These are phyloP conservation scores for Pleurotus sapidus DNA, from an alignment of 768 basidiomycete genomes.

Conservation along the genomic window DNA sequence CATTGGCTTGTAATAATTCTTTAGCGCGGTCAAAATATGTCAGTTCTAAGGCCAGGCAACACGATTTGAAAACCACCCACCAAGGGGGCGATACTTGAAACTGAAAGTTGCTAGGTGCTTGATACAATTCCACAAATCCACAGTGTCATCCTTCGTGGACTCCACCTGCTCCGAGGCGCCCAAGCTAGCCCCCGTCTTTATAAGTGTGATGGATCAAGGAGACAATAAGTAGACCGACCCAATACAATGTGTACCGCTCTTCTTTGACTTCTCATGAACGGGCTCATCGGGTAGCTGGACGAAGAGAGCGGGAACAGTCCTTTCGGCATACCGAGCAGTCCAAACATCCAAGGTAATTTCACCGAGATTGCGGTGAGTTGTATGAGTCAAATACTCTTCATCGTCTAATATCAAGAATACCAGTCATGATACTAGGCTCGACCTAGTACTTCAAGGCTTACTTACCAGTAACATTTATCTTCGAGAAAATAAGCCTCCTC, in stretches of 20 bases:
- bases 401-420: conserved; percentile 3
- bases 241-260: conserved; percentile 22
- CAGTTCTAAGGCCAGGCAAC: too few species aligned
- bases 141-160: not conserved
- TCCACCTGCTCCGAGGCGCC: not conserved
- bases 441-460: not conserved
- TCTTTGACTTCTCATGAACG: conserved; percentile 25
- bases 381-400: conserved; percentile 7
- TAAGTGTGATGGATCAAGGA: not conserved
- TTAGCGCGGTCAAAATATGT: too few species aligned
- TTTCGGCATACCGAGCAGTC: conserved; percentile 7
- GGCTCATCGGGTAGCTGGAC: not conserved
- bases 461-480: conserved; percentile 8
- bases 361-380: not conserved
- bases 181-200: not conserved
- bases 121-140: not conserved
- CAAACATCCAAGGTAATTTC: conserved; percentile 11
- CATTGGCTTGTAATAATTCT: too few species aligned
- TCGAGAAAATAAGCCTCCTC: conserved; percentile 6
- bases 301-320: not conserved
- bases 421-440: not conserved
- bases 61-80: conserved; percentile 5
- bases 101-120: conserved; percentile 10
- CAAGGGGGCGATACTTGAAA: conserved; percentile 17
- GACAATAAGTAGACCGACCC: conserved; percentile 13